Evolutionary conservation across 768 basidiomycete genomes (phyloP).

Genomic region (Mrakia gelida): DNA sequence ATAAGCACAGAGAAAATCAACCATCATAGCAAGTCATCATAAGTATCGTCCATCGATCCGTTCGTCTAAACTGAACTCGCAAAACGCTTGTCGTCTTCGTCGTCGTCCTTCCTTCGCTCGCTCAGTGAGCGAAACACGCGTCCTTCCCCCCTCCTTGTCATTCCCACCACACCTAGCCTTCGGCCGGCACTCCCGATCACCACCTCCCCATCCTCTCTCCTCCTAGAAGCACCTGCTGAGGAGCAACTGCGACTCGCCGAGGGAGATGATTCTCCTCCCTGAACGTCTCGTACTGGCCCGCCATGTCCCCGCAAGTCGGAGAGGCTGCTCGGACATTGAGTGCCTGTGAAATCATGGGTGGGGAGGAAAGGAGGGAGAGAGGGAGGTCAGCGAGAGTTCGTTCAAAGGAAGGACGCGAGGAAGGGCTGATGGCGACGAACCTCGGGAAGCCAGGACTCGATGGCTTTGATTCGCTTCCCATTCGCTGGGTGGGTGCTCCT

Average conservation of each 20-base stretch:
- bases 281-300: slow-evolving; percentile 9
- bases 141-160: no score
- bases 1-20: no score
- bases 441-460: slow-evolving; percentile 29
- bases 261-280: not conserved
- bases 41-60: no score
- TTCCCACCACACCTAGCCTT: no score
- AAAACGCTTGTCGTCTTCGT: no score
- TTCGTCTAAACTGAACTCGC: no score
- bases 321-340: slow-evolving; percentile 22
- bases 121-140: no score
- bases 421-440: not conserved
- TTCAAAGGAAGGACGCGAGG: not conserved
- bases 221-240: not conserved
- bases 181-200: not conserved
- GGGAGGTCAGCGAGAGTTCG: no score
- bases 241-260: not conserved
- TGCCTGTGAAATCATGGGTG: not conserved
- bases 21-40: no score
- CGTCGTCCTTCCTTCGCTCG: no score
- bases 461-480: slow-evolving; percentile 61
- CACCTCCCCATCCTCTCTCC: slow-evolving; percentile 13
- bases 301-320: slow-evolving; percentile 16
- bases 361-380: not conserved
- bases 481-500: slow-evolving; percentile 72